Evolutionary conservation across 2,329 filamentous ascomycete species (phyloP).

Genomic region (Epichloe bromicola): DNA sequence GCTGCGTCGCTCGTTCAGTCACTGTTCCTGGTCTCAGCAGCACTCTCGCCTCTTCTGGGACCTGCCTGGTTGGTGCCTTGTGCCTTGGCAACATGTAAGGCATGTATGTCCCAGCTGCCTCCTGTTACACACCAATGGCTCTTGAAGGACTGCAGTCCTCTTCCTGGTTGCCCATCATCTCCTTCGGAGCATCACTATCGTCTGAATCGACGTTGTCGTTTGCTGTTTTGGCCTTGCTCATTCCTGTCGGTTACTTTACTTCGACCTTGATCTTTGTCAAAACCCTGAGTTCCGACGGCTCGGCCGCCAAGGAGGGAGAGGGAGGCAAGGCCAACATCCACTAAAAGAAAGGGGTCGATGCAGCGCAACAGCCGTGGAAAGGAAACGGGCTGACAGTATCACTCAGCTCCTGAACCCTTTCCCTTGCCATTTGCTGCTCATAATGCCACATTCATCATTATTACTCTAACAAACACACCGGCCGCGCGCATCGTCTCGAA

Average conservation of each 20-base stretch:
- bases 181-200: neutral
- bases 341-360: constrained; percentile 1
- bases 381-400: neutral
- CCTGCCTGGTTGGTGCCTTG: neutral
- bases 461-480: neutral
- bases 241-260: neutral
- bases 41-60: neutral
- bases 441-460: neutral
- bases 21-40: neutral
- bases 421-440: neutral
- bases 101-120: no score
- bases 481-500: neutral
- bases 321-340: neutral
- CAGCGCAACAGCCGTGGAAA: neutral
- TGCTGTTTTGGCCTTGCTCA: neutral
- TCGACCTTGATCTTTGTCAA: neutral
- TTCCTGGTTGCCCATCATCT: neutral
- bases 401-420: neutral
- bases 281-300: no score
- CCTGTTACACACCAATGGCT: neutral
- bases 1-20: no score
- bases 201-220: neutral
- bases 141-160: neutral
- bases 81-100: no score
- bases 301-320: no score